Percentiles rank a stretch among this genome's conserved stretches.
These are phyloP conservation scores for Pyrenula aspistea DNA, from an alignment of 495 filamentous ascomycete genomes.

Conservation along the genomic window DNA sequence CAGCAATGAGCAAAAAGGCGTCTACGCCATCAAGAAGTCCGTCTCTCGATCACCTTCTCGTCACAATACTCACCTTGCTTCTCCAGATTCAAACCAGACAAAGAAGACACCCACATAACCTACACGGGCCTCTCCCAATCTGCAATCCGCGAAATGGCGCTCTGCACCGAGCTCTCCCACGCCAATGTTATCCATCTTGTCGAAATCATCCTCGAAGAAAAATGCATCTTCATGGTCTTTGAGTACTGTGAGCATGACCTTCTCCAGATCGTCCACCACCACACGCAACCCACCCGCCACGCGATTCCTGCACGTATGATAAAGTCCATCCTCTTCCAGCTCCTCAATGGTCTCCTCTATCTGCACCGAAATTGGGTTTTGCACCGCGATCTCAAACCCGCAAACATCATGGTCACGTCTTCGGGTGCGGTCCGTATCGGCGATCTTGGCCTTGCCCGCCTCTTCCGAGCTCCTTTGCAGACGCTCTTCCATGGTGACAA, in stretches of 20 bases:
- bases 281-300: constrained; percentile 76
- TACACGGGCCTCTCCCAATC: constrained; percentile 98
- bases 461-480: constrained; percentile 89
- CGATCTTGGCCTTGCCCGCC: constrained; percentile 79
- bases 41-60: constrained; percentile 5
- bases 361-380: constrained; percentile 95
- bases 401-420: constrained; percentile 97
- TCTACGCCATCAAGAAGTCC: constrained; percentile 93
- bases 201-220: constrained; percentile 96
- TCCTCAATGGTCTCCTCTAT: constrained; percentile 88
- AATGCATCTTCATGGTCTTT: constrained; percentile 99
- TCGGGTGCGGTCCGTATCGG: constrained; percentile 84
- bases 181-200: constrained; percentile 81
- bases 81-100: constrained; percentile 90
- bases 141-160: constrained; percentile 94
- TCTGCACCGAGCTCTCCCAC: constrained; percentile 87
- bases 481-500: constrained; percentile 91
- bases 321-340: constrained; percentile 86
- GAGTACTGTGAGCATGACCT: constrained; percentile 97
- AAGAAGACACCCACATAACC: constrained; percentile 86
- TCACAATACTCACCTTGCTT: background rate
- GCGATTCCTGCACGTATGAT: constrained; percentile 81
- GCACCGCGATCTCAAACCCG: constrained; percentile 92
- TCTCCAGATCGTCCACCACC: constrained; percentile 95
- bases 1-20: constrained; percentile 47